phyloP scores from a whole-genome alignment of 345 rosid genomes.

The Geranium brycei region DNA sequence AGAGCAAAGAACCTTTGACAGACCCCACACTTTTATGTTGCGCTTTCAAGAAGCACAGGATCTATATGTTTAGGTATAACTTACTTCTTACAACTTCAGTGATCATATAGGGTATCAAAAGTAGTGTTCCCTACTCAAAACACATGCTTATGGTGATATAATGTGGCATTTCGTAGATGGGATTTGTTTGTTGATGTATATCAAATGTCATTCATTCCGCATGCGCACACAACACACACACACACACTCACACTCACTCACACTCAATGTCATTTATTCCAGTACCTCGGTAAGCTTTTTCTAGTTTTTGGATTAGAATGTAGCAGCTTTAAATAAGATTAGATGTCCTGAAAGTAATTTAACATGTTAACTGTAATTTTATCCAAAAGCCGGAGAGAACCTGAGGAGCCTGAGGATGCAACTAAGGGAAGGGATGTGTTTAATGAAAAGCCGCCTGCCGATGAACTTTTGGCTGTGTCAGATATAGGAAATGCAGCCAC shows the following conservation, averaged over 20 bases:
- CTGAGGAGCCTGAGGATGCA: slow-evolving; percentile 95
- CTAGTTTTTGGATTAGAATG: background rate
- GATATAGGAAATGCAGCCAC: slow-evolving; percentile 83
- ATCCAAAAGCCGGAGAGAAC: slow-evolving; percentile 67
- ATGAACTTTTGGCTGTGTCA: slow-evolving; percentile 90
- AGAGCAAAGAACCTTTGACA: slow-evolving; percentile 81
- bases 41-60: slow-evolving; percentile 90
- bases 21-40: slow-evolving; percentile 86
- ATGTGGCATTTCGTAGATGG: too few species aligned
- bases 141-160: too few species aligned
- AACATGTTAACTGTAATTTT: background rate
- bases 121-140: too few species aligned
- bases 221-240: too few species aligned
- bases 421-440: slow-evolving; percentile 90
- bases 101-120: background rate
- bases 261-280: too few species aligned
- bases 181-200: too few species aligned
- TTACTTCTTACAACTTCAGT: background rate
- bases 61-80: slow-evolving; percentile 74
- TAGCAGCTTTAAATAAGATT: background rate
- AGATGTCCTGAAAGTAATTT: background rate
- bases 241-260: too few species aligned
- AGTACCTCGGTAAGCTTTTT: too few species aligned
- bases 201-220: too few species aligned
- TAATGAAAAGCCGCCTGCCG: slow-evolving; percentile 94